Conservation (phyloP, 352 stramenopile species). For the Salisapilia sapeloensis region DNA sequence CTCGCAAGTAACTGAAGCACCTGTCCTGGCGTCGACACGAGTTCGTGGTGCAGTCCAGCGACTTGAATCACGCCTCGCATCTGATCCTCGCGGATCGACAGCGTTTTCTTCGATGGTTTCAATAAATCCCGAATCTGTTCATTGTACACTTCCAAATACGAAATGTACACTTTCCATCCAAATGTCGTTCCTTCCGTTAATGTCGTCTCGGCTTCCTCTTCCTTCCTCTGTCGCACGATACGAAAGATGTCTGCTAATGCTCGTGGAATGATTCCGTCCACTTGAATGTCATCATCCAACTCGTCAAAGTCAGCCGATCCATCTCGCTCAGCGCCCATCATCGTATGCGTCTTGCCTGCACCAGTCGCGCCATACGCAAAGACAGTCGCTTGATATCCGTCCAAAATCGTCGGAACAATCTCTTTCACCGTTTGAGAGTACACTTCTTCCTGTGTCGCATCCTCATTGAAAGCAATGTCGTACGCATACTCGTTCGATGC, state of each 20-base stretch:
- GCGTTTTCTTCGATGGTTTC: constrained; percentile 20
- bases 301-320: constrained; percentile 17
- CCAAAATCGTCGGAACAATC: constrained; percentile 43
- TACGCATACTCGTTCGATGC: constrained; percentile 40
- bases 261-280: constrained; percentile 78
- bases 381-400: constrained; percentile 70
- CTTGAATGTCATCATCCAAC: constrained; percentile 13
- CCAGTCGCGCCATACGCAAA: constrained; percentile 52
- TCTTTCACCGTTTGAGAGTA: constrained; percentile 40
- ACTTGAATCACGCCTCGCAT: constrained; percentile 32
- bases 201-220: constrained; percentile 25
- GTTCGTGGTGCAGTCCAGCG: constrained; percentile 27
- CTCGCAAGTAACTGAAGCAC: constrained; percentile 28
- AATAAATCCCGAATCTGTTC: constrained; percentile 84
- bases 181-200: constrained; percentile 21
- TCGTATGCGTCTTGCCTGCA: constrained; percentile 52
- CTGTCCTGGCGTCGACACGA: constrained; percentile 20
- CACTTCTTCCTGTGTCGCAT: constrained; percentile 29
- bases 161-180: constrained; percentile 67
- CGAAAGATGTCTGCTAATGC: constrained; percentile 36
- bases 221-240: constrained; percentile 42
- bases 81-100: too few relatives aligned
- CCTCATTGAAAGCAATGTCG: constrained; percentile 30
- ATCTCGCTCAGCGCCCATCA: constrained; percentile 55
- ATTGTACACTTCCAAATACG: constrained; percentile 89